Evolutionary conservation across 1,139 yeast species (phyloP), one percentile per base, ranked within the genome.

Genomic region (Blastobotrys arbuscula): DNA sequence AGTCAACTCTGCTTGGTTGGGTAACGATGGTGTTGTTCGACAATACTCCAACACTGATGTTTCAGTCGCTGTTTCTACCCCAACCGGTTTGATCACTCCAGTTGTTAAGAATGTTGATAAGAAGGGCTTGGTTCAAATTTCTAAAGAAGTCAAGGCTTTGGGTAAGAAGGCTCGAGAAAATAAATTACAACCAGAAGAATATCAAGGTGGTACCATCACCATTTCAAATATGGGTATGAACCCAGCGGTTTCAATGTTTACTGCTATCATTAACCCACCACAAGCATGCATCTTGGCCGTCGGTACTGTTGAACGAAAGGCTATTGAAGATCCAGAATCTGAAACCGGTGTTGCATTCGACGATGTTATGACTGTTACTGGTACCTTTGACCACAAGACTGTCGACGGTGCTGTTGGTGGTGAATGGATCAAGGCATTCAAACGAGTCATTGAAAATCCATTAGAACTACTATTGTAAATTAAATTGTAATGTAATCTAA

Each of bases 181-280:
- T 72, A 92, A 90, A 76, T 81, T 92, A 67, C 68, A 73, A 59
- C 98, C 98, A 55, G 95, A 88, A 70, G 98, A 92, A 74, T 94
- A 84, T 81, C 96, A 88, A 77, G 99, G 99, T 63, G 99, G 99
- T 67, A 90, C 98, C 60, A 87, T 92, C 69, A 88, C 97, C 71
- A 90, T 92, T 65, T 90, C 97, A 58, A 92, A 92, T 84, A 77
- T 94, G 77, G 99, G 98, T 66, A 92, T 92, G 98, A 92, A 92
- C 81, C 79, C 76, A 53, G 97, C 98, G 50, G 97, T 92, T 46
- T 77, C 82, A 59, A 68, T 83, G 67, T 92, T 92, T 79, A 90
- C 98, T 40, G 92, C 98, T 36, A 92, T 92, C 72, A 84, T 92
- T 68, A 92, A 92, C 80, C 97, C 97, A 54, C 99, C 99, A 51